These are phyloP conservation scores for Epichloe sylvatica DNA, from an alignment of 2,329 filamentous ascomycete genomes.

Conservation along the genomic window DNA sequence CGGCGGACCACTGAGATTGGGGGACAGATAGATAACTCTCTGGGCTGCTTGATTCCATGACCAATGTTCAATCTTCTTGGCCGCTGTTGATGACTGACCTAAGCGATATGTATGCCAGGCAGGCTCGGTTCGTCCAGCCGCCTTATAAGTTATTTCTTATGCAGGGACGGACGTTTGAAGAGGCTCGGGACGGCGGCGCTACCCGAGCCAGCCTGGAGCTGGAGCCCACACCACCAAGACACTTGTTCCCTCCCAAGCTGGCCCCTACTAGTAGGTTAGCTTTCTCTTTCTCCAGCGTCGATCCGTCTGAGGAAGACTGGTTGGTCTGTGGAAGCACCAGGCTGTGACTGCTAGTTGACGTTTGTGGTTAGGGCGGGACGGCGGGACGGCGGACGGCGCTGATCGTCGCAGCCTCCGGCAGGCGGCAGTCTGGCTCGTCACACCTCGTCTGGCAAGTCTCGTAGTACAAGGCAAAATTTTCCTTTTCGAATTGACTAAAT, in stretches of 20 bases:
- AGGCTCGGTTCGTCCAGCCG: too few relatives aligned
- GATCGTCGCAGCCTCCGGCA: constrained; percentile 3
- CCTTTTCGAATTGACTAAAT: neutral
- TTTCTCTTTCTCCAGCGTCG: too few relatives aligned
- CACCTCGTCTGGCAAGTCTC: neutral
- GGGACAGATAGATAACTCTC: too few relatives aligned
- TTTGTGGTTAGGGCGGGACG: neutral
- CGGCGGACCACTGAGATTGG: too few relatives aligned
- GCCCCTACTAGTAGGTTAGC: too few relatives aligned
- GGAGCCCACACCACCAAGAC: neutral
- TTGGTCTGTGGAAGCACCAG: too few relatives aligned
- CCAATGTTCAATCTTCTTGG: neutral
- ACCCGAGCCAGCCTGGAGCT: constrained; percentile 2
- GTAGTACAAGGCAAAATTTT: neutral
- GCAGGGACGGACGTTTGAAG: neutral
- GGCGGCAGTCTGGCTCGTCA: constrained; percentile 4
- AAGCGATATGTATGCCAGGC: neutral
- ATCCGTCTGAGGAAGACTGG: too few relatives aligned
- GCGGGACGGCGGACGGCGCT: constrained; percentile 2
- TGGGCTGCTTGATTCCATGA: too few relatives aligned
- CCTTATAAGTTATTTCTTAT: neutral
- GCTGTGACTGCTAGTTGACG: too few relatives aligned
- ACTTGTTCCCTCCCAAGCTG: too few relatives aligned
- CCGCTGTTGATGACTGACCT: neutral
- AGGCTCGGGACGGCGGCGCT: constrained; percentile 6